Base-by-base conservation (phyloP, 2,329 filamentous ascomycete genomes). In the Sordariomycetes sp. region DNA sequence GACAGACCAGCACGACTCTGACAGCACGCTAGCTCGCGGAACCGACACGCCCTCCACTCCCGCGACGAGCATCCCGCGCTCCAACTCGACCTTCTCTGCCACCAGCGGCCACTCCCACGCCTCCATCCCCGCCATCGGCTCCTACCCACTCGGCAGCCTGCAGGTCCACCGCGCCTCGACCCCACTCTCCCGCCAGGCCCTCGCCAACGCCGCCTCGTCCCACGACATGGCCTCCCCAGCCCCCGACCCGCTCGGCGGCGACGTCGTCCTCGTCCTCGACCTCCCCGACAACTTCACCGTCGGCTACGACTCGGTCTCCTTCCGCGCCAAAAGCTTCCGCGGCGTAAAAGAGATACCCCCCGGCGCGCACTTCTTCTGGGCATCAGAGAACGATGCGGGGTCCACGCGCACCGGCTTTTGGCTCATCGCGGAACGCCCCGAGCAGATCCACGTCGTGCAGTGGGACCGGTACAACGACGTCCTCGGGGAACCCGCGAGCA, bases 301-400 rank as follows among this genome's bases (percentile, higher is more conserved):
- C 20, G 79, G 79, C 52, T 79, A 76, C 62, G 80, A 83, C 62
- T 69, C 73, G 2, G 65, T 76, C 52, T 75, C 75, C 1, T 73
- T 80, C 60, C 75, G 72, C 17, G 72, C 72, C 5, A 69, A 67
- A 48, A 66, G 73, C 24, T 79, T 84, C 61, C 68, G 69, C 8
- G 82, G 82, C 22, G 71, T 85, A 58, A 74, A 74, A 24, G 72
- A 80, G 57, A 70, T 85, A 28, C 79, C 80, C 0, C 64, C 70
- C 0, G 82, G 82, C 0, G 65, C 76, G 15, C 82, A 85, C 64
- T 77, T 85, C 59, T 70, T 84, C 58, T 85, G 81, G 80, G 74
- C 78, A 32, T 72, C 80, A 2, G 72, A 78, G 24, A 72, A 74
- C 0, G 70, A 70, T 1, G 70, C 71, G 20, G 69, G 74, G 20